Evolutionary conservation across 2,329 filamentous ascomycete species (phyloP).

Genomic region (Chrysosporium queenslandicum): DNA sequence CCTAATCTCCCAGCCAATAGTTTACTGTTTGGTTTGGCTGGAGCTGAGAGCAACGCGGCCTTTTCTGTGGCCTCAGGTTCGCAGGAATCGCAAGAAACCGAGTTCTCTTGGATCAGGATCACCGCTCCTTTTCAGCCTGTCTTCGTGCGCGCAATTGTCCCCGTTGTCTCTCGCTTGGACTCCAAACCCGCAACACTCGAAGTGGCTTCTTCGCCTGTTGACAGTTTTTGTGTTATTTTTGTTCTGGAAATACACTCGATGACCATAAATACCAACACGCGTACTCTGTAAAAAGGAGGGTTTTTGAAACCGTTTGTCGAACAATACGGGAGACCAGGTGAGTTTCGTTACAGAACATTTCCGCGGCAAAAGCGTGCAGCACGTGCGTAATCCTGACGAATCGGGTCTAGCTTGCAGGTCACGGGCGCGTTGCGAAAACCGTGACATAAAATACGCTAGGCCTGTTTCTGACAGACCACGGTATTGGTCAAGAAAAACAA

Average conservation of each 20-base stretch:
- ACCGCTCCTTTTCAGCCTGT: not conserved
- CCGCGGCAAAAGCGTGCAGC: not conserved
- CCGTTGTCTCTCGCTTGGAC: not conserved
- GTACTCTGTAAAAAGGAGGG: not conserved
- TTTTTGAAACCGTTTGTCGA: not conserved
- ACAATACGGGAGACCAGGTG: not conserved
- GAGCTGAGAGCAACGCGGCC: too few species aligned
- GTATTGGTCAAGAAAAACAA: constrained; percentile 14
- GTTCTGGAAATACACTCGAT: constrained; percentile 11
- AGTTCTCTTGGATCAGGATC: too few species aligned
- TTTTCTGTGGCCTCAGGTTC: too few species aligned
- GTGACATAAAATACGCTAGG: constrained; percentile 15
- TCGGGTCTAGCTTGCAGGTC: not conserved
- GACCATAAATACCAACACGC: constrained; percentile 8
- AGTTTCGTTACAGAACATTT: not conserved
- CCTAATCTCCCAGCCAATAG: too few species aligned
- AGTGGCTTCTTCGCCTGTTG: not conserved
- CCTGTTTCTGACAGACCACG: constrained; percentile 14
- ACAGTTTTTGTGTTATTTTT: not conserved
- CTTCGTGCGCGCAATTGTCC: not conserved
- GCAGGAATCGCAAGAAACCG: too few species aligned
- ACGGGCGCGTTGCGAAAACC: constrained; percentile 2
- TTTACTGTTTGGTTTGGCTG: too few species aligned
- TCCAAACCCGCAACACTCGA: not conserved
- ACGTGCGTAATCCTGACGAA: not conserved